Base-by-base conservation (phyloP, 1,284 basidiomycete species). In the Neonothopanus nambi region DNA sequence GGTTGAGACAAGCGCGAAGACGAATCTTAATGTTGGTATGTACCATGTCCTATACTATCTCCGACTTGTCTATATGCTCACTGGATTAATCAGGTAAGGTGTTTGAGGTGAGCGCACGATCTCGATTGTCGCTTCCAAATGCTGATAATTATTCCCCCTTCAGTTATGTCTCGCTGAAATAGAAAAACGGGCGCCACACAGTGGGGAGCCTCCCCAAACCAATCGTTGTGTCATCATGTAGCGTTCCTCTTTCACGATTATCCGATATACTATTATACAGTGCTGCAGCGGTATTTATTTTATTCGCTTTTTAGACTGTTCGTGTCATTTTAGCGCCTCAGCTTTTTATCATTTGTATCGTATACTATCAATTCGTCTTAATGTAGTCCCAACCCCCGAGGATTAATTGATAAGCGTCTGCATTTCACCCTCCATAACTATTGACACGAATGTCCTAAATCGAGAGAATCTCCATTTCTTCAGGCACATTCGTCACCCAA, bases 1-100 rank as follows among this genome's bases (percentile, higher is more conserved):
- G 73, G 77, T 95, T 52, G 95, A 98, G 70, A 91, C 92, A 12
- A 93, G 90, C 61, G 94, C 95, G 41, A 93, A 93, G 77, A 82
- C 85, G 61, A 93, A 95, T 61, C 47, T 55, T 18, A 55, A 97
- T 71, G 89, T 98, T 61, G 82, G 93, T 94, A 64, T 72, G 93
- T 87, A 48, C 26, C 18, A 43, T 43, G n/a, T 46, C 42, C 43
- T 28, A 46, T 40, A 50, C 35, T 46, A 41, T 50, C 43, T 35
- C 45, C 33, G 28, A 33, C 24, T 18, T 40, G 39, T n/a, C n/a
- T n/a, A 36, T 33, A 17, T 43, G 40, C 23, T 26, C 24, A 51
- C 33, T 17, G 33, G 33, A 15, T 35, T 42, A 41, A 51, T 42
- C 63, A 95, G 93, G 79, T 70, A 87, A 88, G 66, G 93, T 95